These are phyloP conservation scores for Aegle marmelos DNA, from an alignment of 345 rosid genomes.

Conservation along the genomic window DNA sequence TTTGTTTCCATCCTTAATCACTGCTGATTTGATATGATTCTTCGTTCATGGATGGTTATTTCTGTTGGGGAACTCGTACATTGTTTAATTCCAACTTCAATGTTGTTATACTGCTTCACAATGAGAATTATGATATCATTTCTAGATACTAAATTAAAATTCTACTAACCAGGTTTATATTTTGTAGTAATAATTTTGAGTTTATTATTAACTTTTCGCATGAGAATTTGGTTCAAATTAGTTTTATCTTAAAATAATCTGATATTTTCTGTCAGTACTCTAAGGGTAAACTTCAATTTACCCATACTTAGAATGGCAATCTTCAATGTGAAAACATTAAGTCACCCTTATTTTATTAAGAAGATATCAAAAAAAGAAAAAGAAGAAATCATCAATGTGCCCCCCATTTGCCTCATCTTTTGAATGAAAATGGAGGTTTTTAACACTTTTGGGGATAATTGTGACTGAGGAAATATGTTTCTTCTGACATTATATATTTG, in stretches of 20 bases:
- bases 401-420: too few relatives aligned
- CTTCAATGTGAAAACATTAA: too few relatives aligned
- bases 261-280: not conserved
- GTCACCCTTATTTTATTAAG: too few relatives aligned
- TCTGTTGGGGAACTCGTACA: not conserved
- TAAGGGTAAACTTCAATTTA: too few relatives aligned
- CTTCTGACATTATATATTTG: conserved; percentile 5
- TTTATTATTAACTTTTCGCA: not conserved
- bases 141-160: not conserved
- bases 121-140: not conserved
- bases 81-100: not conserved
- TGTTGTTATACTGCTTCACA: not conserved
- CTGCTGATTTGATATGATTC: not conserved
- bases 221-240: not conserved
- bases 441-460: too few relatives aligned
- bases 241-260: not conserved
- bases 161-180: not conserved
- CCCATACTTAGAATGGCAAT: too few relatives aligned
- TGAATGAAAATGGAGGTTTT: too few relatives aligned
- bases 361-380: too few relatives aligned
- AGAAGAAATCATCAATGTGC: too few relatives aligned
- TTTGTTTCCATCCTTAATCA: not conserved
- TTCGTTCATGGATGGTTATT: not conserved
- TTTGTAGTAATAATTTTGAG: not conserved
- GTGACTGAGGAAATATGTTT: not conserved